Conservation (phyloP, 225 moss, liverwort and hornwort genomes). For the Polytrichum commune region DNA sequence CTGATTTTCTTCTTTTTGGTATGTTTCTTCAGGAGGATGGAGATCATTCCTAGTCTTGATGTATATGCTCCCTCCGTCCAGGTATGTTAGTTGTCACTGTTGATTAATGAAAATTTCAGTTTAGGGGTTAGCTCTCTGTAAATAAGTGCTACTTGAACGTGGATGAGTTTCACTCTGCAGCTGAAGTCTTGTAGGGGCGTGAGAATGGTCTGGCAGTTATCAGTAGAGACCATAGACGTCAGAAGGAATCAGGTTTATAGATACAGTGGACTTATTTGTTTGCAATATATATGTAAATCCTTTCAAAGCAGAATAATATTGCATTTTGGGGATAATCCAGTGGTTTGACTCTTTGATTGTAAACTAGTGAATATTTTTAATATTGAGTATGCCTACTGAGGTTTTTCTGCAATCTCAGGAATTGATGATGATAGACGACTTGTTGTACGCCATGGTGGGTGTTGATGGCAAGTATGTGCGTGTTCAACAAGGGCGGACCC, state of each 20-base stretch:
- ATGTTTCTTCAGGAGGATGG: constrained; percentile 46
- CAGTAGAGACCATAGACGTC: too few species aligned
- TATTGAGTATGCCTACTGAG: constrained; percentile 1
- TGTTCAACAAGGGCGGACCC: constrained; percentile 69
- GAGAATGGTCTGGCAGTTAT: too few species aligned
- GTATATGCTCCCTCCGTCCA: constrained; percentile 72
- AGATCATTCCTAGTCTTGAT: constrained; percentile 54
- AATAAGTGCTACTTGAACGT: too few species aligned
- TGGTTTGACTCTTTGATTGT: too few species aligned
- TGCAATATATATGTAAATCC: too few species aligned
- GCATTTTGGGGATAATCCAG: too few species aligned
- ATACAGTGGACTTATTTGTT: too few species aligned
- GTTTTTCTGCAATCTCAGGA: constrained; percentile 48
- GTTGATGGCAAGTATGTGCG: constrained; percentile 89
- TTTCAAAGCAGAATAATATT: too few species aligned
- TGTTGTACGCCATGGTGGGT: constrained; percentile 89
- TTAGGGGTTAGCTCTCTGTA: neutral
- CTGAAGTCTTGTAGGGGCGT: too few species aligned
- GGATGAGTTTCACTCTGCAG: too few species aligned
- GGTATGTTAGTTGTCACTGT: constrained; percentile 24
- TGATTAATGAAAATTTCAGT: neutral
- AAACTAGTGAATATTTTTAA: too few species aligned
- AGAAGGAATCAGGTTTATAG: too few species aligned
- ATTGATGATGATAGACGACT: constrained; percentile 72
- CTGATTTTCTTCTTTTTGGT: constrained; percentile 9